phyloP scores from a whole-genome alignment of 352 stramenopile species.

The Globisporangium recalcitrans region DNA sequence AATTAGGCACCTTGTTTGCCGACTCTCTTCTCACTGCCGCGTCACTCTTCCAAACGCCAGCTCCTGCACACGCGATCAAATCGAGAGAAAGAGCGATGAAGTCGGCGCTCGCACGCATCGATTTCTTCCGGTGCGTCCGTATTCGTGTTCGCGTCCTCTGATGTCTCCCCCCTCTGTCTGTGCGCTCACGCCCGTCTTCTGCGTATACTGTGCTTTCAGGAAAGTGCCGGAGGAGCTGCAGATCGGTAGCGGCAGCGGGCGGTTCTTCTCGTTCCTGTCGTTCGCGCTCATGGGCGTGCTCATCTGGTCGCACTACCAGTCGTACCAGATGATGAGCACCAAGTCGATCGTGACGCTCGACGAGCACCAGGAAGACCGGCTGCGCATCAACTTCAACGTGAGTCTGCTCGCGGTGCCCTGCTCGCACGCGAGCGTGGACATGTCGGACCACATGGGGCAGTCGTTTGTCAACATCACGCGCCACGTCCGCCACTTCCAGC shows the following conservation, averaged over 20 bases:
- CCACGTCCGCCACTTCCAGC: conserved; percentile 72
- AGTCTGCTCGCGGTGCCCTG: conserved; percentile 72
- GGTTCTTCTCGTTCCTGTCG: conserved; percentile 67
- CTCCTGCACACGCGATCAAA: background rate
- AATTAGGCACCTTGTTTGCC: no score
- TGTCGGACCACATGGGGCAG: conserved; percentile 80
- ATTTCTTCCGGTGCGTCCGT: conserved; percentile 17
- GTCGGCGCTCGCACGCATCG: conserved; percentile 14
- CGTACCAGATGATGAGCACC: conserved; percentile 37
- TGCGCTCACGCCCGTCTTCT: background rate
- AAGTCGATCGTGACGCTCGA: conserved; percentile 64
- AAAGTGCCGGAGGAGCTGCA: conserved; percentile 76
- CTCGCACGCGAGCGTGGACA: conserved; percentile 61
- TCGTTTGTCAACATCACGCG: conserved; percentile 71
- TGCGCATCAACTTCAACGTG: conserved; percentile 86
- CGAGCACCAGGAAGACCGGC: conserved; percentile 71
- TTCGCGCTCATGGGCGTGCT: conserved; percentile 50
- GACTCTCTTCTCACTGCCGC: background rate
- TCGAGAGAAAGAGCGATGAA: conserved; percentile 1
- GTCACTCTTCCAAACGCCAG: background rate
- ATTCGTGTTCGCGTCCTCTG: no score
- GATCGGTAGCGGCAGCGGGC: conserved; percentile 47
- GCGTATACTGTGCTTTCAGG: conserved; percentile 17
- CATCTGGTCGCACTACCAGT: conserved; percentile 52
- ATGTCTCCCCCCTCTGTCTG: background rate